A percentile compares a stretch with the other conserved stretches of the same genome.
Conservation (phyloP, 148 eudicot species). For the Suaeda aralocaspica region DNA sequence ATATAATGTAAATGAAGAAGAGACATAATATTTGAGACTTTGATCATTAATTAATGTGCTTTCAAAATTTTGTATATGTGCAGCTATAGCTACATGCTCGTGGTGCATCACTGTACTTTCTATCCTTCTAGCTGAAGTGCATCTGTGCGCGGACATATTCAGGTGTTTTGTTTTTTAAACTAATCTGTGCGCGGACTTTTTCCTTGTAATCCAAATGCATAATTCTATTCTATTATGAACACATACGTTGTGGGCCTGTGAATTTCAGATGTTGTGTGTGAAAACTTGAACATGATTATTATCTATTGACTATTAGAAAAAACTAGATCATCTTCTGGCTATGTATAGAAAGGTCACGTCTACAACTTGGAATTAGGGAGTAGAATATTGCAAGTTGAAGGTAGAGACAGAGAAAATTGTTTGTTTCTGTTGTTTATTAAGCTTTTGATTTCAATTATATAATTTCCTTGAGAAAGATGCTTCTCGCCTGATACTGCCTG, state of each 20-base stretch:
- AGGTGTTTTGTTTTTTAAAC: neutral
- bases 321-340: slow-evolving; percentile 15
- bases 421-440: slow-evolving; percentile 6
- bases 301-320: neutral
- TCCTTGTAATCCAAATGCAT: neutral
- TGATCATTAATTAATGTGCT: too few species aligned
- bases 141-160: neutral
- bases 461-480: slow-evolving; percentile 13
- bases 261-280: slow-evolving; percentile 10
- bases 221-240: neutral
- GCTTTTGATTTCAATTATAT: slow-evolving; percentile 1
- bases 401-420: slow-evolving; percentile 15
- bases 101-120: too few species aligned
- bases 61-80: too few species aligned
- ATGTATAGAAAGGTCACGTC: slow-evolving; percentile 22
- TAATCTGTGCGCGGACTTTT: too few species aligned
- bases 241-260: slow-evolving; percentile 2
- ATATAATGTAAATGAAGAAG: too few species aligned
- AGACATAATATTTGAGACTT: too few species aligned
- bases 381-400: slow-evolving; percentile 20
- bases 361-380: slow-evolving; percentile 5
- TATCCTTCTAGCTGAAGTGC: neutral
- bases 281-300: slow-evolving; percentile 18
- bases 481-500: slow-evolving; percentile 9
- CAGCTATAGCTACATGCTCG: too few species aligned